phyloP scores from a whole-genome alignment of 768 basidiomycete species.

The Russula ochroleuca region DNA sequence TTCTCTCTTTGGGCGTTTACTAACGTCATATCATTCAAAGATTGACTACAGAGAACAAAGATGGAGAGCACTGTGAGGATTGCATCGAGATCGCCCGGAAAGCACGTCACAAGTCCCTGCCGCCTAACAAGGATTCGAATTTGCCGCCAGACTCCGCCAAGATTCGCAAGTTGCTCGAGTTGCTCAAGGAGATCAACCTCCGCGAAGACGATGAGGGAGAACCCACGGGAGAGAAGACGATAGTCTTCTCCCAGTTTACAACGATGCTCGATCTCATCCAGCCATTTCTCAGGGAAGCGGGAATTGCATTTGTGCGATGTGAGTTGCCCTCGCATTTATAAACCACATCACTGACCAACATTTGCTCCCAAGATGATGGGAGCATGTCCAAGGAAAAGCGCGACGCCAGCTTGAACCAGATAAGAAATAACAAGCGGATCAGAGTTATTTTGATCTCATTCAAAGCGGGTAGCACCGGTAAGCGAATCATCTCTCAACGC shows the following conservation, averaged over 20 bases:
- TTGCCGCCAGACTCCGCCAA: constrained; percentile 79
- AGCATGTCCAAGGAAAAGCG: constrained; percentile 75
- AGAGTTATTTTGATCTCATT: constrained; percentile 91
- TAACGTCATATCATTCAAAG: constrained; percentile 32
- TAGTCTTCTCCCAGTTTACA: constrained; percentile 94
- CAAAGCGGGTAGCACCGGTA: constrained; percentile 93
- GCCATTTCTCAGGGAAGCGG: constrained; percentile 68
- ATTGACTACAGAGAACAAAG: constrained; percentile 38
- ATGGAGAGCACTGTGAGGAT: constrained; percentile 50
- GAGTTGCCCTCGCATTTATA: constrained; percentile 41
- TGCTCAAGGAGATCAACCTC: constrained; percentile 61
- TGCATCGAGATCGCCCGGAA: constrained; percentile 55
- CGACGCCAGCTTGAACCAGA: constrained; percentile 67
- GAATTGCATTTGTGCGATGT: constrained; percentile 82
- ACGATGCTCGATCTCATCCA: constrained; percentile 81
- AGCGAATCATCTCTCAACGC: not conserved
- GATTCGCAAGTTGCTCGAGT: constrained; percentile 72
- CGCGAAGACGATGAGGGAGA: constrained; percentile 43
- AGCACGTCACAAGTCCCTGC: constrained; percentile 41
- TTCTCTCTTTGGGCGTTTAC: not conserved
- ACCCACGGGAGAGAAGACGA: constrained; percentile 71
- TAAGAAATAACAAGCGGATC: constrained; percentile 55
- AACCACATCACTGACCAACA: not conserved
- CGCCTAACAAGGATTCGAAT: constrained; percentile 30
- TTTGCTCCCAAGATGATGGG: constrained; percentile 69